Conservation (phyloP, 2,329 filamentous ascomycete genomes). For the Mollisia scopiformis region DNA sequence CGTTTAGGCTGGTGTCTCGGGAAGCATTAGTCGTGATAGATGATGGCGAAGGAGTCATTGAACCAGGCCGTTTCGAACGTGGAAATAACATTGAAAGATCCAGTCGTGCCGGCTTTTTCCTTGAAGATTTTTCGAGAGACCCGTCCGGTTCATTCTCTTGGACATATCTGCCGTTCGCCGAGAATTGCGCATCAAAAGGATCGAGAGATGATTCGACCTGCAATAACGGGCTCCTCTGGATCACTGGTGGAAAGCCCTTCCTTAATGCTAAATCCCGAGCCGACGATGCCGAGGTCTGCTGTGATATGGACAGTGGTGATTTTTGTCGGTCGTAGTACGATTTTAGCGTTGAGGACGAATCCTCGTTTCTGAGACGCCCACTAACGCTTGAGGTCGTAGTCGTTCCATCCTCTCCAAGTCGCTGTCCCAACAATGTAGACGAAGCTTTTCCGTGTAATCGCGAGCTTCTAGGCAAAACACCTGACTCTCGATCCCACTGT, state of each 20-base stretch:
- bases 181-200: constrained; percentile 27
- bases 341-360: constrained; percentile 48
- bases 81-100: constrained; percentile 37
- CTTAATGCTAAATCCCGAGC: constrained; percentile 41
- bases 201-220: constrained; percentile 27
- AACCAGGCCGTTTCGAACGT: constrained; percentile 23
- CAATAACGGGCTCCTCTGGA: constrained; percentile 31
- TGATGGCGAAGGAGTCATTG: constrained; percentile 19
- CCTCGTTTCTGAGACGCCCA: constrained; percentile 36
- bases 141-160: neutral
- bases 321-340: constrained; percentile 50
- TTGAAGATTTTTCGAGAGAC: constrained; percentile 17
- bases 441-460: constrained; percentile 46
- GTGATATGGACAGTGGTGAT: constrained; percentile 42
- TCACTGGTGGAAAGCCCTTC: constrained; percentile 39
- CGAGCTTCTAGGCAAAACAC: constrained; percentile 29
- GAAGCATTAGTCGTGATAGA: constrained; percentile 24
- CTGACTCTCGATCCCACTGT: constrained; percentile 32
- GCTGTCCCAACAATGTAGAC: constrained; percentile 46
- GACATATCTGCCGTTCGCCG: constrained; percentile 5
- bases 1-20: neutral
- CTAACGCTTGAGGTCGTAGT: constrained; percentile 40
- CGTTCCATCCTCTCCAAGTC: constrained; percentile 39
- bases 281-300: constrained; percentile 47
- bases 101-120: constrained; percentile 34